A percentile compares a stretch with the other conserved stretches of the same genome.
Evolutionary conservation across 2,329 filamentous ascomycete genomes (phyloP).

Genomic region (Endothia cerciana): DNA sequence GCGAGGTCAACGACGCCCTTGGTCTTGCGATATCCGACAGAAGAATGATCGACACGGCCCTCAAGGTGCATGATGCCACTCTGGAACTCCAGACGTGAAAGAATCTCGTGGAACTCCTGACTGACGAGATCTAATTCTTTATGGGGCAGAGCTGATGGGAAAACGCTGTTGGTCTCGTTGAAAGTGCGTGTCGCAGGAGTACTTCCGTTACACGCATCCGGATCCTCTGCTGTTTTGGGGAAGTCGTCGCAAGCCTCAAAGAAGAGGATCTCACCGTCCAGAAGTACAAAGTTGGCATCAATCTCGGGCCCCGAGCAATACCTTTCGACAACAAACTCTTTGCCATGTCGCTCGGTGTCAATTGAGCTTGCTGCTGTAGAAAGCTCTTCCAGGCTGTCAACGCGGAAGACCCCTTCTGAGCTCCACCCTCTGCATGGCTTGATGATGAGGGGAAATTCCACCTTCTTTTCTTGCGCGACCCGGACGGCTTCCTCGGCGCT

Average conservation of each 20-base stretch:
- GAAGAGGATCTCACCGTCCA: constrained; percentile 37
- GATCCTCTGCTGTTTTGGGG: constrained; percentile 26
- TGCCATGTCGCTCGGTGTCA: neutral
- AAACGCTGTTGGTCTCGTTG: too few species aligned
- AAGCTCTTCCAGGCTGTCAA: neutral
- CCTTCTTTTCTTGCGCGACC: neutral
- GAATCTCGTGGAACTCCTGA: too few species aligned
- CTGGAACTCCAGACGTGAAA: too few species aligned
- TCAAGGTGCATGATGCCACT: too few species aligned
- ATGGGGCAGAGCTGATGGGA: too few species aligned
- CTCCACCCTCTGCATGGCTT: neutral
- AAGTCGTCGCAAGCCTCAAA: constrained; percentile 33
- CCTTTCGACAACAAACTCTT: constrained; percentile 33
- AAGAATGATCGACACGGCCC: too few species aligned
- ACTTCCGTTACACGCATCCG: too few species aligned
- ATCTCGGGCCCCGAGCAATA: constrained; percentile 39
- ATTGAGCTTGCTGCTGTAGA: neutral
- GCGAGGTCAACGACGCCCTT: constrained; percentile 8
- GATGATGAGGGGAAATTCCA: constrained; percentile 2
- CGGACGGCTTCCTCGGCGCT: neutral
- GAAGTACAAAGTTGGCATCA: constrained; percentile 37
- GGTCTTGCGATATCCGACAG: neutral
- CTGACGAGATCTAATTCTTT: too few species aligned
- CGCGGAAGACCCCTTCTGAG: neutral
- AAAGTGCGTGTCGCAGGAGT: too few species aligned